Conservation (phyloP, 768 basidiomycete species). For the Grammothele lineata region DNA sequence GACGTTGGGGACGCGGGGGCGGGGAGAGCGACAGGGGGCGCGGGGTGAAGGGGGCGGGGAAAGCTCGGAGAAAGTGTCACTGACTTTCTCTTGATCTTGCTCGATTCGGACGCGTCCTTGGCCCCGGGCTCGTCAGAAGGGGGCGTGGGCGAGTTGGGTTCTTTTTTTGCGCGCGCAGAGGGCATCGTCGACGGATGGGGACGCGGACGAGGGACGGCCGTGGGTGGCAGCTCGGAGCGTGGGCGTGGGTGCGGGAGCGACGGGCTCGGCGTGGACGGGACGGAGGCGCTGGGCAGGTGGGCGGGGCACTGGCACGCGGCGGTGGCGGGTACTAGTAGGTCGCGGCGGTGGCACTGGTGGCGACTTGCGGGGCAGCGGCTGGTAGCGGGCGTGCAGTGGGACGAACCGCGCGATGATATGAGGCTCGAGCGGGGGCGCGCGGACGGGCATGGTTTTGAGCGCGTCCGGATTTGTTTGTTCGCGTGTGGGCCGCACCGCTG, state of each 20-base stretch:
- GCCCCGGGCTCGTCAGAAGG: constrained; percentile 59
- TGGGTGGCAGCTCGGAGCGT: constrained; percentile 22
- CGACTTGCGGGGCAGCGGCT: constrained; percentile 10
- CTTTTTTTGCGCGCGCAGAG: constrained; percentile 64
- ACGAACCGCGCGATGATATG: neutral
- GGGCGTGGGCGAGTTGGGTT: constrained; percentile 54
- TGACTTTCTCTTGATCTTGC: constrained; percentile 78
- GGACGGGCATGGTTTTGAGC: constrained; percentile 14
- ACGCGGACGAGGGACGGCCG: constrained; percentile 21
- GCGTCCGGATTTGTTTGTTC: constrained; percentile 19
- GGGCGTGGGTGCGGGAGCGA: neutral
- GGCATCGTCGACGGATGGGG: constrained; percentile 46
- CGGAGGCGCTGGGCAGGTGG: constrained; percentile 7
- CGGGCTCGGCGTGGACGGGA: constrained; percentile 3
- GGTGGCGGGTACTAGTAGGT: no score
- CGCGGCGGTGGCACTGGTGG: no score
- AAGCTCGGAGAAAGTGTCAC: constrained; percentile 51
- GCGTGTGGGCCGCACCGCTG: no score
- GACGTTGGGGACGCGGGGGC: constrained; percentile 31
- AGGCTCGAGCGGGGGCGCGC: constrained; percentile 2
- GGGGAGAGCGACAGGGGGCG: constrained; percentile 29
- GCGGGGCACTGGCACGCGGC: constrained; percentile 5
- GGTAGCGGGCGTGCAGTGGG: neutral
- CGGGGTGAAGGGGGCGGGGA: constrained; percentile 43
- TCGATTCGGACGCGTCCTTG: constrained; percentile 62